phyloP scores from a whole-genome alignment of 176 grass and related monocot species.

The Cymbopogon citratus region DNA sequence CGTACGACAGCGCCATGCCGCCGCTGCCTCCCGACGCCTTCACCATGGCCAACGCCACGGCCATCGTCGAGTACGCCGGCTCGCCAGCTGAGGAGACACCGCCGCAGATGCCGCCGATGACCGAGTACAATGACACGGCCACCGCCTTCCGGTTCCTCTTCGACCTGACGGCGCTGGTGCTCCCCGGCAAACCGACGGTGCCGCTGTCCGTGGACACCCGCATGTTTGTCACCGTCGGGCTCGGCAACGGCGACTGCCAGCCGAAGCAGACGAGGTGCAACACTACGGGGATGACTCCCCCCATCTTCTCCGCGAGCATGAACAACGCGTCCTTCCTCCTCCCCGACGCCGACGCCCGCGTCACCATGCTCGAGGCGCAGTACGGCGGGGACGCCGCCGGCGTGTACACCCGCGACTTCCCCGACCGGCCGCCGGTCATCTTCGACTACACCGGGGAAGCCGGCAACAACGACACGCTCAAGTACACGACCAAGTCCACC shows the following conservation, averaged over 20 bases:
- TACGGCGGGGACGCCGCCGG: background rate
- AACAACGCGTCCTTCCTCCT: background rate
- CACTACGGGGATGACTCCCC: background rate
- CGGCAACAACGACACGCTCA: background rate
- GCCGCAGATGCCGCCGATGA: background rate
- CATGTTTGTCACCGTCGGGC: background rate
- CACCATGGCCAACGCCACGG: background rate
- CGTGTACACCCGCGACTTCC: background rate
- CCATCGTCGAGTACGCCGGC: background rate
- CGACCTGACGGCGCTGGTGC: background rate
- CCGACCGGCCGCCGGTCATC: background rate
- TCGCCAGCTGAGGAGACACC: background rate
- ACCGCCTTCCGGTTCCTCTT: background rate
- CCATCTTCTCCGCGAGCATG: background rate
- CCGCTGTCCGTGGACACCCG: background rate
- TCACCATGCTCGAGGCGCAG: background rate
- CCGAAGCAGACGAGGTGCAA: background rate
- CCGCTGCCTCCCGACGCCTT: background rate
- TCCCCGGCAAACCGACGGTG: background rate
- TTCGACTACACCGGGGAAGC: background rate
- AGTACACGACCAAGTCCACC: background rate
- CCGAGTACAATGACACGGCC: background rate
- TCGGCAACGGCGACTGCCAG: background rate
- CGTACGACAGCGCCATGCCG: background rate
- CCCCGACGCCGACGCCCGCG: background rate